Evolutionary conservation across 306 rosid species (phyloP).

Genomic region (Lablab purpureus): DNA sequence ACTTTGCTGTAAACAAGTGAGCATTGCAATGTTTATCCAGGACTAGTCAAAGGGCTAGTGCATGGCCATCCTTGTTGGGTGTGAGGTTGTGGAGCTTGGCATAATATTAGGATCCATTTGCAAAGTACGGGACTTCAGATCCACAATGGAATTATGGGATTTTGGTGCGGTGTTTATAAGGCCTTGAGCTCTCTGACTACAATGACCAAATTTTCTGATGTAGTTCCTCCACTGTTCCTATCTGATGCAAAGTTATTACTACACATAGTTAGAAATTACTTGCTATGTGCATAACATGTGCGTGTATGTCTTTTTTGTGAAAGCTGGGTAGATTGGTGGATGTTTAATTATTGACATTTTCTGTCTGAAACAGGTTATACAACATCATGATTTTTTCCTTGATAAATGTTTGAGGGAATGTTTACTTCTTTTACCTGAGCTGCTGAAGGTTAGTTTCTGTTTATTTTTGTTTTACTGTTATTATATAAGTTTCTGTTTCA

Average conservation of each 20-base stretch:
- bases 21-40: not conserved
- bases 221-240: not conserved
- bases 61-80: not conserved
- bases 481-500: not conserved
- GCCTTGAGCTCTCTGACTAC: not conserved
- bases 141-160: not conserved
- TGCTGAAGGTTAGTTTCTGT: conserved; percentile 79
- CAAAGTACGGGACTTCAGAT: not conserved
- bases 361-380: conserved; percentile 83
- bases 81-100: not conserved
- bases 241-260: not conserved
- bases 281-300: not conserved
- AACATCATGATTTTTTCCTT: conserved; percentile 93
- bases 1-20: not conserved
- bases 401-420: conserved; percentile 96
- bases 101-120: not conserved
- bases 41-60: conserved; percentile 2
- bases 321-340: not conserved
- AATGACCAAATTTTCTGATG: not conserved
- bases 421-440: conserved; percentile 89
- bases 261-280: not conserved
- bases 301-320: conserved; percentile 11
- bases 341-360: conserved; percentile 44
- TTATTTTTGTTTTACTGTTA: not conserved
- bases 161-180: not conserved